These are phyloP conservation scores for Beverwykella pulmonaria DNA, from an alignment of 495 filamentous ascomycete genomes.

Conservation along the genomic window DNA sequence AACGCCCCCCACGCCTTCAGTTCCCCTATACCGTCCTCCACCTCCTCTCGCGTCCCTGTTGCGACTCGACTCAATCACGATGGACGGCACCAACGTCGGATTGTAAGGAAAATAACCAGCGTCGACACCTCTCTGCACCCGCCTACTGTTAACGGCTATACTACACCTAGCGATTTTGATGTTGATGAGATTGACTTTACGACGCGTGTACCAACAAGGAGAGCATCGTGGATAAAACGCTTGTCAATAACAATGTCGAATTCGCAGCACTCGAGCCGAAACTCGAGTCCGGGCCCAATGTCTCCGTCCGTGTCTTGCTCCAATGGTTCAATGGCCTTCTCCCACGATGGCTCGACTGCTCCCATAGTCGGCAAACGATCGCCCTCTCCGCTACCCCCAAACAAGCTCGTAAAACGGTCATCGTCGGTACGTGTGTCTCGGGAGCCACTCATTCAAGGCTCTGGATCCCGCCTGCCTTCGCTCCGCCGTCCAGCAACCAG, in stretches of 20 bases:
- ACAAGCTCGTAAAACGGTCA: constrained; percentile 87
- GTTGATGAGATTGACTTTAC: constrained; percentile 46
- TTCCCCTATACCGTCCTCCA: constrained; percentile 19
- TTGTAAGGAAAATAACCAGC: constrained; percentile 35
- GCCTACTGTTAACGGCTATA: constrained; percentile 17
- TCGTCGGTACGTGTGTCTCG: constrained; percentile 60
- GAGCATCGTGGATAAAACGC: constrained; percentile 76
- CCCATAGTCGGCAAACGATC: constrained; percentile 59
- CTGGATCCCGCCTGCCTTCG: constrained; percentile 58
- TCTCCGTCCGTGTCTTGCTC: constrained; percentile 72
- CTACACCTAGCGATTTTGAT: constrained; percentile 15
- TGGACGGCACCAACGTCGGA: constrained; percentile 29
- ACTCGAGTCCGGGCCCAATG: constrained; percentile 66
- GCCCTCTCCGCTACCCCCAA: constrained; percentile 60
- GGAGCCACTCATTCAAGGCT: constrained; percentile 47
- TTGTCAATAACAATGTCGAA: constrained; percentile 69
- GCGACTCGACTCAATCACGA: constrained; percentile 32
- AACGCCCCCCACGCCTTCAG: constrained; percentile 21
- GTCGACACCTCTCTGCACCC: constrained; percentile 7
- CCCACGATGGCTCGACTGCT: constrained; percentile 60
- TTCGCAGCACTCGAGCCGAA: constrained; percentile 68
- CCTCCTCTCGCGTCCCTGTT: constrained; percentile 22
- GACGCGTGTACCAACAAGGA: constrained; percentile 58
- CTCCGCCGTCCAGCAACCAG: constrained; percentile 82
- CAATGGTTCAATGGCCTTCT: constrained; percentile 61